Conservation (phyloP, 2,329 filamentous ascomycete species). For the Drechmeria coniospora region DNA sequence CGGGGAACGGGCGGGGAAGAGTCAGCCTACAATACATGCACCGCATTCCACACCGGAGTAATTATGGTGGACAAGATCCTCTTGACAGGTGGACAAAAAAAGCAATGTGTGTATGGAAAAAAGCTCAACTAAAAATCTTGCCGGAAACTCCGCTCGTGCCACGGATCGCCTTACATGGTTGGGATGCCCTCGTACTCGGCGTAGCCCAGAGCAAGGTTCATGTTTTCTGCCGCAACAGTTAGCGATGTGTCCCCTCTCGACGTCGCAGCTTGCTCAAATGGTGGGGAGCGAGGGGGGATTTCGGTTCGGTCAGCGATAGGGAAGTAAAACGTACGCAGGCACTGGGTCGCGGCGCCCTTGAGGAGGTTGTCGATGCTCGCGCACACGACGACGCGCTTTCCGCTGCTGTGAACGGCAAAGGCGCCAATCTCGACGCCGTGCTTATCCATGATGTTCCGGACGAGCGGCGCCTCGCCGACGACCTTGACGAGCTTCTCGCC, state of each 20-base stretch:
- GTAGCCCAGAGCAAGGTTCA: slow-evolving; percentile 84
- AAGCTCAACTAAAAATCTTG: slow-evolving; percentile 4
- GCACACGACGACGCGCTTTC: slow-evolving; percentile 80
- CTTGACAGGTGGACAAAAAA: too few species aligned
- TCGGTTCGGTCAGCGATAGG: background rate
- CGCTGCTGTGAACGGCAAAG: slow-evolving; percentile 80
- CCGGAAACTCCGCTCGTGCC: background rate
- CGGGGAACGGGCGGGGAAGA: too few species aligned
- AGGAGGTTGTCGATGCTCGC: slow-evolving; percentile 87
- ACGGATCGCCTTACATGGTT: slow-evolving; percentile 21
- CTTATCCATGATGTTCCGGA: slow-evolving; percentile 70
- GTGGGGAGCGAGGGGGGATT: background rate
- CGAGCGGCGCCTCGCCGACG: slow-evolving; percentile 69
- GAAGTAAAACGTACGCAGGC: slow-evolving; percentile 67
- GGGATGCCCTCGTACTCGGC: slow-evolving; percentile 82
- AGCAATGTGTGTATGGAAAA: too few species aligned
- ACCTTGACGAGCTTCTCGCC: slow-evolving; percentile 93
- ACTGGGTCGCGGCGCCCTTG: slow-evolving; percentile 88
- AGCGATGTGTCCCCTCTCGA: slow-evolving; percentile 26
- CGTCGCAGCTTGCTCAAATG: too few species aligned
- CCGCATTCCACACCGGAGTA: too few species aligned
- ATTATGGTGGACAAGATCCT: too few species aligned
- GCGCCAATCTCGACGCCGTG: slow-evolving; percentile 90
- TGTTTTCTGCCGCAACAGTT: slow-evolving; percentile 56
- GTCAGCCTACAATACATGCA: too few species aligned